Conservation (phyloP, 1,284 basidiomycete species). For the Marasmius tenuissimus region DNA sequence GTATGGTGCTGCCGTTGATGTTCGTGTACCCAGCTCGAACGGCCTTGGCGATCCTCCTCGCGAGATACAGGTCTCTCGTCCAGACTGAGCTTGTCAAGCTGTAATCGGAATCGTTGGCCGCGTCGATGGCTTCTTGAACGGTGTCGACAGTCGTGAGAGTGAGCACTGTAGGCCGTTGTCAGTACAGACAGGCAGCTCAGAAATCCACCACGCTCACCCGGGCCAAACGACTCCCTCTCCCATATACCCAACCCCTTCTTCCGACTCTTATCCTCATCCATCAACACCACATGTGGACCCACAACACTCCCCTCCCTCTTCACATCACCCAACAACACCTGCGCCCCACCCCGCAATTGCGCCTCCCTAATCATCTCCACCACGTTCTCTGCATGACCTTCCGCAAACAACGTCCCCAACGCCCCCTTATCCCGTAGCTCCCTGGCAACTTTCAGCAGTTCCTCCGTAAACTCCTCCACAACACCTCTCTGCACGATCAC, state of each 20-base stretch:
- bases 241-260: conserved; percentile 51
- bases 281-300: conserved; percentile 55
- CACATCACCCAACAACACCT: conserved; percentile 45
- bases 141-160: conserved; percentile 51
- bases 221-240: conserved; percentile 62
- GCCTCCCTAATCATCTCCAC: conserved; percentile 52
- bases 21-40: conserved; percentile 33
- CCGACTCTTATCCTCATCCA: no score
- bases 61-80: conserved; percentile 48
- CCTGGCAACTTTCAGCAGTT: conserved; percentile 31
- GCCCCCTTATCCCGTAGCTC: conserved; percentile 29
- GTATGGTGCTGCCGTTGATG: conserved; percentile 42
- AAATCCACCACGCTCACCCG: conserved; percentile 35
- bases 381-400: conserved; percentile 50
- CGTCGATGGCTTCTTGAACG: conserved; percentile 51
- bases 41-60: conserved; percentile 48
- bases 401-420: conserved; percentile 48
- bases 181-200: conserved; percentile 11
- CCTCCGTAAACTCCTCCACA: conserved; percentile 40
- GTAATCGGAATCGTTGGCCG: conserved; percentile 57
- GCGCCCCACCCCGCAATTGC: conserved; percentile 44
- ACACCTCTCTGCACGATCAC: conserved; percentile 70
- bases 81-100: conserved; percentile 54
- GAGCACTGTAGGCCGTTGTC: conserved; percentile 36
- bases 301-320: conserved; percentile 45